phyloP scores from a whole-genome alignment of 192 early-diverging fungal genomes.

The Backusella westeae region DNA sequence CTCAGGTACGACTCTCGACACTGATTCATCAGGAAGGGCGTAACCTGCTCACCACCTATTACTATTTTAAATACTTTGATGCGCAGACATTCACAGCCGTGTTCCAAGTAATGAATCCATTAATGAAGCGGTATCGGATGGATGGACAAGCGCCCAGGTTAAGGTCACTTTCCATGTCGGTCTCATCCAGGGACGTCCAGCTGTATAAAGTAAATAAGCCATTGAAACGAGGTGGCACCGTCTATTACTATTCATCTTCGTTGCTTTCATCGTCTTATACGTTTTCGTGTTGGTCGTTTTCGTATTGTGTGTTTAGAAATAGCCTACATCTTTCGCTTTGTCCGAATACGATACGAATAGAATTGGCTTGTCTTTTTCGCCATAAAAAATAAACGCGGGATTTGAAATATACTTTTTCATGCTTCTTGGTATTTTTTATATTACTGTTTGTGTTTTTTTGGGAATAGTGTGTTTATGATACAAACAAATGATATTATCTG shows the following conservation, averaged over 20 bases:
- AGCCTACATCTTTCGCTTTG: neutral
- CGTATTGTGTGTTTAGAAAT: neutral
- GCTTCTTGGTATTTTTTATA: neutral
- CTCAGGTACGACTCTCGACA: neutral
- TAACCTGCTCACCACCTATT: neutral
- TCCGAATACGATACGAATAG: neutral
- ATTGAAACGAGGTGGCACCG: neutral
- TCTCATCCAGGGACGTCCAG: neutral
- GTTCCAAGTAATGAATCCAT: neutral
- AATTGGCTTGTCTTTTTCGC: neutral
- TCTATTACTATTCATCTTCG: neutral
- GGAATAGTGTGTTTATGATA: neutral
- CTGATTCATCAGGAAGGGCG: neutral
- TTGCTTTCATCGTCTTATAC: neutral
- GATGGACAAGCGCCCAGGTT: neutral
- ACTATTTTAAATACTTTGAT: slow-evolving; percentile 3
- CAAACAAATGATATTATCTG: neutral
- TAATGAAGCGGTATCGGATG: neutral
- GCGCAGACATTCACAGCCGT: neutral
- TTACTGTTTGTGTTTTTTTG: neutral
- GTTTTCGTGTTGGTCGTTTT: neutral
- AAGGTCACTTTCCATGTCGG: neutral
- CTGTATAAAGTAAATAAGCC: neutral
- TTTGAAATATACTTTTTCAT: neutral
- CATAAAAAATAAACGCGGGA: neutral